phyloP scores from a whole-genome alignment of 2,329 filamentous ascomycete species.

The Coleophoma crateriformis region DNA sequence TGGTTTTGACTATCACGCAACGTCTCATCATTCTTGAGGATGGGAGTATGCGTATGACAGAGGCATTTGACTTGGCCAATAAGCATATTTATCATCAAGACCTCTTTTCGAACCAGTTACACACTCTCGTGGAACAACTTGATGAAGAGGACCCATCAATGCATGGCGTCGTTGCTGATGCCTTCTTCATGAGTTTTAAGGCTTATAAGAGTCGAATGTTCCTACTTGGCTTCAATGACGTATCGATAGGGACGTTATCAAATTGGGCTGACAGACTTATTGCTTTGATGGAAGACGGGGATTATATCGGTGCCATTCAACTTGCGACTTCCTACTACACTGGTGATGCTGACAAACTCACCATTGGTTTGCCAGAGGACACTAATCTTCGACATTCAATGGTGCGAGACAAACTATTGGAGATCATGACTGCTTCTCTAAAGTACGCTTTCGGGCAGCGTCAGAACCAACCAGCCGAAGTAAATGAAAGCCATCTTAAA shows the following conservation, averaged over 20 bases:
- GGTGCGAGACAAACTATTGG: conserved; percentile 82
- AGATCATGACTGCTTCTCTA: conserved; percentile 89
- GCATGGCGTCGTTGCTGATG: conserved; percentile 95
- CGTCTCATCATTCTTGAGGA: conserved; percentile 91
- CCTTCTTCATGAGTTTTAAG: conserved; percentile 96
- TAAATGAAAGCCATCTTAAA: conserved; percentile 48
- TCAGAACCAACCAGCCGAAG: conserved; percentile 38
- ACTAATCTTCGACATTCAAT: conserved; percentile 68
- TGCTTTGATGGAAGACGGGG: conserved; percentile 93
- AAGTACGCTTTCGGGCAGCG: conserved; percentile 78
- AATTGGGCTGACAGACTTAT: conserved; percentile 96
- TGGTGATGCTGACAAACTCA: conserved; percentile 88
- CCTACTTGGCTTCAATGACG: conserved; percentile 86
- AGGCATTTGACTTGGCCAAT: conserved; percentile 86
- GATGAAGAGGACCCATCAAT: conserved; percentile 83
- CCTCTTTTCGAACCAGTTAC: conserved; percentile 82
- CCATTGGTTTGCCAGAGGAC: conserved; percentile 88
- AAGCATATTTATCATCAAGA: conserved; percentile 91
- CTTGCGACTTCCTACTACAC: conserved; percentile 90
- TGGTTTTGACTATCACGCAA: conserved; percentile 90
- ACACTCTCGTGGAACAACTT: conserved; percentile 77
- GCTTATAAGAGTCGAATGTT: conserved; percentile 93
- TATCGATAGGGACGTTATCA: conserved; percentile 84
- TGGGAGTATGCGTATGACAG: conserved; percentile 80
- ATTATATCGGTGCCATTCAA: conserved; percentile 86